phyloP scores from a whole-genome alignment of 1,284 basidiomycete species.

The Grifola frondosa region DNA sequence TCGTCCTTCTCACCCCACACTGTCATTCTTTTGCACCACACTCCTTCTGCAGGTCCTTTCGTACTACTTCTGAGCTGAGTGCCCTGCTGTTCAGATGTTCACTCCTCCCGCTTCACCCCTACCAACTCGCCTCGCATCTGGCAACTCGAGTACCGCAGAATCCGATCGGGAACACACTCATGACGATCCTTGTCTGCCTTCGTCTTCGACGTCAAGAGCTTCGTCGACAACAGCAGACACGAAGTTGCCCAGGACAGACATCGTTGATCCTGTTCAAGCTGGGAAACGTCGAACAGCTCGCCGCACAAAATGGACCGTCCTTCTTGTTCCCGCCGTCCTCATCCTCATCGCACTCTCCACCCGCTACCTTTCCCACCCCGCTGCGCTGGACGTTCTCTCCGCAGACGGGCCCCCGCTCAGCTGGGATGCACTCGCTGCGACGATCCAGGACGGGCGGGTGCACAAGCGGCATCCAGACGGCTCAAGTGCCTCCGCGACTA shows the following conservation, averaged over 20 bases:
- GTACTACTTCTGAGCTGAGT: constrained; percentile 9
- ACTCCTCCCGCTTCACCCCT: constrained; percentile 52
- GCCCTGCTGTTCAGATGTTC: constrained; percentile 38
- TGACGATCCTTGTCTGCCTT: no score
- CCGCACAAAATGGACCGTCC: constrained; percentile 46
- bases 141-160: no score
- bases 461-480: constrained; percentile 42
- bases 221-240: background rate
- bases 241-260: no score
- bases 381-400: constrained; percentile 44
- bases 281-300: constrained; percentile 43
- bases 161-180: no score
- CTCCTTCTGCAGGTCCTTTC: constrained; percentile 24
- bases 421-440: constrained; percentile 12
- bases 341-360: constrained; percentile 53
- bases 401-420: constrained; percentile 12
- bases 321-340: constrained; percentile 55
- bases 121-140: constrained; percentile 41
- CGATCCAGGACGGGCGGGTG: constrained; percentile 34
- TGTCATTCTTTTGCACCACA: constrained; percentile 24
- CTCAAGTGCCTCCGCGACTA: constrained; percentile 10
- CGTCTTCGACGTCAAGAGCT: background rate
- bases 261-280: constrained; percentile 3
- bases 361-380: constrained; percentile 47
- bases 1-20: constrained; percentile 6